phyloP scores from a whole-genome alignment of 768 basidiomycete genomes.

The Tricholoma flavovirens region DNA sequence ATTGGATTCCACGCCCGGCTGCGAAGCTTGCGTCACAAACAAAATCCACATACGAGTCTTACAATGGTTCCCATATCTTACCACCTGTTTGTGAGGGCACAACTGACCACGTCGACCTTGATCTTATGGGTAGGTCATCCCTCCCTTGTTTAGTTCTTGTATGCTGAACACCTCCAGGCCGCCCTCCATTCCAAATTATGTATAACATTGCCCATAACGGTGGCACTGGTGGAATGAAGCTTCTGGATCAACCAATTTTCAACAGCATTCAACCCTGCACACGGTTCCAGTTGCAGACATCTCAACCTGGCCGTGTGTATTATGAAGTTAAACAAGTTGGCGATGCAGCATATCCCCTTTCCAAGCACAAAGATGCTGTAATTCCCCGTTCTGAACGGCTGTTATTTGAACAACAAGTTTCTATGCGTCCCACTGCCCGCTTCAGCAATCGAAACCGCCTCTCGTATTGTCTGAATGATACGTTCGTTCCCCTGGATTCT shows the following conservation, averaged over 20 bases:
- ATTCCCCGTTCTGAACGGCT: constrained; percentile 67
- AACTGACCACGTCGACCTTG: constrained; percentile 78
- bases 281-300: constrained; percentile 77
- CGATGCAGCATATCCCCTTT: constrained; percentile 78
- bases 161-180: constrained; percentile 42
- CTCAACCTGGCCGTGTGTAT: constrained; percentile 71
- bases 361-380: constrained; percentile 53
- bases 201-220: constrained; percentile 76
- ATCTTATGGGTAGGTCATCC: constrained; percentile 54
- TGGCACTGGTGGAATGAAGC: constrained; percentile 60
- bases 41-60: constrained; percentile 48
- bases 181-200: constrained; percentile 90
- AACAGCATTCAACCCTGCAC: constrained; percentile 79
- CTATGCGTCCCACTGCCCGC: constrained; percentile 70
- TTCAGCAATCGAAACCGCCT: constrained; percentile 66
- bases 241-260: constrained; percentile 74
- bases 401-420: constrained; percentile 82
- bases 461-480: constrained; percentile 72
- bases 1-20: constrained; percentile 75
- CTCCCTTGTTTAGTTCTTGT: background rate
- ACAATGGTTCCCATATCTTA: constrained; percentile 72
- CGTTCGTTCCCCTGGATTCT: constrained; percentile 49
- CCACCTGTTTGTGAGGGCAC: constrained; percentile 78
- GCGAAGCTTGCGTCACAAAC: constrained; percentile 61
- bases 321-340: constrained; percentile 90